Evolutionary conservation across 139 green algal species (phyloP), one percentile per base, ranked within the genome.

Genomic region (Spirogloea muscicola): DNA sequence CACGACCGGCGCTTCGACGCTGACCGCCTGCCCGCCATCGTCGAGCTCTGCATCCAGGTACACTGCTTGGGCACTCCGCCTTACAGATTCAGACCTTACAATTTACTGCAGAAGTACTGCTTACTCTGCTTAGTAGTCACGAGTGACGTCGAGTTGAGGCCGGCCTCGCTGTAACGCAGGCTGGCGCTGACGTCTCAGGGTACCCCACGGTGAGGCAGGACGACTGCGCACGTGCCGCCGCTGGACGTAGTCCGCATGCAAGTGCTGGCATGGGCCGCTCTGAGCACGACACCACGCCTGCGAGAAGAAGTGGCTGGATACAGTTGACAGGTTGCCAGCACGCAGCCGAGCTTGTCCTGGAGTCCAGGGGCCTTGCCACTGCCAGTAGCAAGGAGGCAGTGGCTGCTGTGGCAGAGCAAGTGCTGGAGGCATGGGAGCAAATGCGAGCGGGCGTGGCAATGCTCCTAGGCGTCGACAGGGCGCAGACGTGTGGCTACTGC

Each of bases 31-130:
- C 62, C 62, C 27, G 62, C 62, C 29, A 31, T 71, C 21, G 40
- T 71, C 2, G 62, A 71, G 62, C 43, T 71, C n/a, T 71, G 62
- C n/a, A 61, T 71, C 33, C 62, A n/a, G n/a, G n/a, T n/a, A n/a
- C n/a, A n/a, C n/a, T n/a, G n/a, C n/a, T n/a, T n/a, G n/a, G n/a
- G n/a, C n/a, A n/a, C n/a, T n/a, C n/a, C n/a, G n/a, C n/a, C n/a
- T n/a, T n/a, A n/a, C 43, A 52, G 10, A 16, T 16, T 16, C 43
- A 10, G 13, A 52, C 10, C 48, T 58, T 58, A 1, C 27, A 58
- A 58, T n/a, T 58, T 25, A 67, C 27, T 25, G n/a, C 58, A 61
- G n/a, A n/a, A 21, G n/a, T 51, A n/a, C 58, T 25, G 58, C 34
- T 25, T 25, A 21, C 34, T 25, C 58, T 44, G 36, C 58, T 41